Evolutionary conservation across 2,329 filamentous ascomycete species (phyloP).

Genomic region (Penicillium sp.): DNA sequence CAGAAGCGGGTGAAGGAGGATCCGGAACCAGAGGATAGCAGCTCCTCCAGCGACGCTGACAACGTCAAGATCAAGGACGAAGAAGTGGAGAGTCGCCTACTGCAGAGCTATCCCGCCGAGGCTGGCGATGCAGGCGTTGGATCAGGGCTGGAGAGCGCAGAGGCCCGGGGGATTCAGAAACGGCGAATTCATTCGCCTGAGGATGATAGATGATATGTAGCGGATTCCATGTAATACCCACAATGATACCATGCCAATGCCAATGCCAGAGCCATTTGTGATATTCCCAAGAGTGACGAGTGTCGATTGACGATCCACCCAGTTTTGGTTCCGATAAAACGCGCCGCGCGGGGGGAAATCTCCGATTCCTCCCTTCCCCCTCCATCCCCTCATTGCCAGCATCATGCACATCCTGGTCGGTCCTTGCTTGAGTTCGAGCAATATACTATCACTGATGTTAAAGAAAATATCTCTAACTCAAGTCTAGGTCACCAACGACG

Average conservation of each 20-base stretch:
- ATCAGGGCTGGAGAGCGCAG: constrained; percentile 52
- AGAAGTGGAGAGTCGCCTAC: constrained; percentile 23
- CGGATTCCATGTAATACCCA: neutral
- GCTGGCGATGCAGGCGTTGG: constrained; percentile 56
- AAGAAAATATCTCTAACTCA: neutral
- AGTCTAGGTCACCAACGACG: constrained; percentile 66
- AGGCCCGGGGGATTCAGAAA: constrained; percentile 35
- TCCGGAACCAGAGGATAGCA: constrained; percentile 19
- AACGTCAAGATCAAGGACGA: constrained; percentile 35
- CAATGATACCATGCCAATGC: neutral
- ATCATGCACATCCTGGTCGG: constrained; percentile 59
- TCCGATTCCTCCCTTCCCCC: constrained; percentile 21
- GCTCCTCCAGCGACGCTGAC: constrained; percentile 23
- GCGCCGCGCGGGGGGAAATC: constrained; percentile 23
- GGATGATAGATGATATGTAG: constrained; percentile 14
- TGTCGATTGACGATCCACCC: neutral
- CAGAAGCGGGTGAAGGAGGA: constrained; percentile 23
- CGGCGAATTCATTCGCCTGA: constrained; percentile 35
- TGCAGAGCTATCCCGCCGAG: constrained; percentile 22
- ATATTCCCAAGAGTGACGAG: neutral
- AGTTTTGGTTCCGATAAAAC: constrained; percentile 27
- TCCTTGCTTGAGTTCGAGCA: too few relatives aligned
- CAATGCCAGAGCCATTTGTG: constrained; percentile 3
- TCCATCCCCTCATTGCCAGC: constrained; percentile 9
- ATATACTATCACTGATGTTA: too few relatives aligned